Base-by-base conservation (phyloP, 495 filamentous ascomycete species). In the Penicillium ochrochloron region DNA sequence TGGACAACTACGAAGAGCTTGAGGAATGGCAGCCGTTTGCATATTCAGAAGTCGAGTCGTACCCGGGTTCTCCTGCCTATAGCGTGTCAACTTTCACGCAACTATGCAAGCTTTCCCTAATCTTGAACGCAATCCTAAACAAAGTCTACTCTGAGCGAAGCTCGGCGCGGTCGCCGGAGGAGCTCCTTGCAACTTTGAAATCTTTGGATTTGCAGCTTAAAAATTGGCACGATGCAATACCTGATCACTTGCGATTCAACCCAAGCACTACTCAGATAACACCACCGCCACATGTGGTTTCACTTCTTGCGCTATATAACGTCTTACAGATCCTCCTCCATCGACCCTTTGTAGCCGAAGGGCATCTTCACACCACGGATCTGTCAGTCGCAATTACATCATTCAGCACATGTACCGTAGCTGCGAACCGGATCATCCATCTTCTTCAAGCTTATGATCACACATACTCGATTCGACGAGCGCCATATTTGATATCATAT, bases 401-500 rank as follows among this genome's bases (percentile, higher is more conserved):
- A 1, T 60, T 67, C 23, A 64, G 48, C 51, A 70, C 61, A 1
- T 76, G 74, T 35, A 68, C 65, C 9, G 57, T 62, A 6, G 70
- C 72, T 5, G 74, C 74, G 27, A 46, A 50, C 8, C 62, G 59
- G 4, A 76, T 76, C 41, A 66, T 65, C 39, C 29, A 62, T 10
- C 14, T 66, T 62, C 27, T 67, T 23, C 17, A 64, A 53, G 58
- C 65, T n/a, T 80, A 77, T 52, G 61, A 72, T 6, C 46, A 62
- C 11, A 53, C 63, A 2, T 80, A 76, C 44, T 71, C 68, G 3
- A 72, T 78, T 12, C 46, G 61, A 42, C 50, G 64, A 8, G 73
- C 73, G 0, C 76, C 78, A 6, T 79, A 78, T 63, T 62, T 79
- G 15, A 73, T 79, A 2, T 76, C 74, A 21, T 79, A 79, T 61